Evolutionary conservation across 2,329 filamentous ascomycete species (phyloP), one percentile per base, ranked within the genome.

Genomic region (Fusarium floridanum): DNA sequence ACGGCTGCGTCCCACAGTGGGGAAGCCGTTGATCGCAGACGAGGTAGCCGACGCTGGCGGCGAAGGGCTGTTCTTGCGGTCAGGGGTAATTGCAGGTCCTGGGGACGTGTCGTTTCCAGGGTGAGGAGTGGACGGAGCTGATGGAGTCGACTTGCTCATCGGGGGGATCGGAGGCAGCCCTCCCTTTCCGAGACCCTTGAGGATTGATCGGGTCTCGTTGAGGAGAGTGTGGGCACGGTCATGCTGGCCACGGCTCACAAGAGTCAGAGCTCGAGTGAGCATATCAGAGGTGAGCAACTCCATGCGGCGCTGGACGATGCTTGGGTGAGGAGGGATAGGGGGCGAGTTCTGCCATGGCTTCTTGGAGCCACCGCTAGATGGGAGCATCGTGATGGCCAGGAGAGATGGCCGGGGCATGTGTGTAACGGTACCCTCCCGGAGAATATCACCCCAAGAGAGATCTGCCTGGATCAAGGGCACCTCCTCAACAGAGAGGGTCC

Each of bases 231-330:
- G 94, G 0, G 95, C 97, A 39, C 95, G 93, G 79, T 99, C 97
- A 81, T 98, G 94, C 83, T 98, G 96, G 37, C 94, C 95, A 41
- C 95, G 91, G 70, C 94, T 94, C 22, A 98, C 95, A 22, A 99
- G 89, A 0, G 95, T 98, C 70, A 99, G 86, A 16, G 97, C 95
- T 68, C 97, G 90, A 9, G 95, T 97, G 73, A 99, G 89, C 97
- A 99, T 99, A 82, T 99, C 97, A 2, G 96, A 98, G 3, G 97
- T 98, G 63, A 99, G 89, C 34, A 99, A 88, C 83, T 99, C 97
- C 97, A 99, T 99, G 55, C 97, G 93, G 45, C 97, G 91, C 84
- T 99, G 97, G 8, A 99, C 96, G 69, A 99, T 95, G 72, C 93
- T 94, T 6, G 97, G 95, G 81, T 98, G 97, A 55, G 97, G 96